Conservation (phyloP, 305 asterid genomes). For the Solanum hybrid region DNA sequence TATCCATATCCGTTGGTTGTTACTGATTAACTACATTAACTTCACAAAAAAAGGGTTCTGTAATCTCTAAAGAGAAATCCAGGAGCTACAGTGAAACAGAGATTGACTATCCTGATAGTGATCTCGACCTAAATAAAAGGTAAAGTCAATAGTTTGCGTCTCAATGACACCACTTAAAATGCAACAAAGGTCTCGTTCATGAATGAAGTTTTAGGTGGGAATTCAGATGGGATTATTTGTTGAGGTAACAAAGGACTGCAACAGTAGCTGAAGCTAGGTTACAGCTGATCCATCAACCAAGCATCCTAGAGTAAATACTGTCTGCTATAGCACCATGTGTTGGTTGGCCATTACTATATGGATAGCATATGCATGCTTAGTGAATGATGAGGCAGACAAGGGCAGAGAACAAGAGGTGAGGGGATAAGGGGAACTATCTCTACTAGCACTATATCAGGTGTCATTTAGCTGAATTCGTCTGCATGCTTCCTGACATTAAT, state of each 20-base stretch:
- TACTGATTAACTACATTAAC: background rate
- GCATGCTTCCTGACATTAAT: background rate
- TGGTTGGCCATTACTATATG: background rate
- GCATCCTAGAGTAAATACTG: background rate
- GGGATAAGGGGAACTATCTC: background rate
- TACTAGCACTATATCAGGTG: background rate
- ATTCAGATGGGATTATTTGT: background rate
- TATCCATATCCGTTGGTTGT: background rate
- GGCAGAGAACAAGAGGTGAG: background rate
- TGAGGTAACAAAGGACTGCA: background rate
- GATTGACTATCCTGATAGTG: background rate
- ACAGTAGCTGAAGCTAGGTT: background rate
- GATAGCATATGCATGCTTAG: background rate
- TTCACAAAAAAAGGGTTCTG: background rate
- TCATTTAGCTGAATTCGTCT: background rate
- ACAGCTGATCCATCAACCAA: background rate
- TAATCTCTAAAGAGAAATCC: background rate
- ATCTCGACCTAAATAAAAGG: background rate
- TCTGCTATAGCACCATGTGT: background rate
- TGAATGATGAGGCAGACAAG: background rate
- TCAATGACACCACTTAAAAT: background rate
- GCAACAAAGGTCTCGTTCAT: background rate
- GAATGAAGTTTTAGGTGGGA: background rate
- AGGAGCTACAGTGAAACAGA: background rate
- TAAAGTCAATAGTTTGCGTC: background rate